phyloP scores from a whole-genome alignment of 345 rosid species.

The Linum tenue region DNA sequence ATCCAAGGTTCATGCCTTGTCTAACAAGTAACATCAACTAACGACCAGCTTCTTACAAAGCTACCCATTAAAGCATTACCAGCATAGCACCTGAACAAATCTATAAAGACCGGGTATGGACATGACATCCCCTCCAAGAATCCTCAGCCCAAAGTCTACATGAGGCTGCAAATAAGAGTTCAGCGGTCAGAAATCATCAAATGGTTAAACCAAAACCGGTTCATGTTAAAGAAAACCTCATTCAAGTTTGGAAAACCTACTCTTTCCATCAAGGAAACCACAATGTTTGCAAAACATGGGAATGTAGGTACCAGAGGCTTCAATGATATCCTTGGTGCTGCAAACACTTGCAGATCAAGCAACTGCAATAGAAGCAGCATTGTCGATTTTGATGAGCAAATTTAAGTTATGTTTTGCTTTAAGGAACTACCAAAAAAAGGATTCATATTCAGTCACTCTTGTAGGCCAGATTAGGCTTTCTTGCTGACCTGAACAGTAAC shows the following conservation, averaged over 20 bases:
- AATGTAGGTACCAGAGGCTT: slow-evolving; percentile 71
- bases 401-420: background rate
- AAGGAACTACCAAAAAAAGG: background rate
- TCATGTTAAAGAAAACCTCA: background rate
- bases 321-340: slow-evolving; percentile 44
- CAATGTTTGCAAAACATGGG: slow-evolving; percentile 58
- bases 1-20: background rate
- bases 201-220: too few relatives aligned
- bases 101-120: slow-evolving; percentile 71
- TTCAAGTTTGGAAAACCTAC: slow-evolving; percentile 18
- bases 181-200: slow-evolving; percentile 1
- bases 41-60: background rate
- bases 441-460: background rate
- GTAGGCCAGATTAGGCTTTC: background rate
- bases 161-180: slow-evolving; percentile 42
- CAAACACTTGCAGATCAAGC: slow-evolving; percentile 51
- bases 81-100: slow-evolving; percentile 69
- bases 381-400: slow-evolving; percentile 9
- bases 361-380: slow-evolving; percentile 32
- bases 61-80: slow-evolving; percentile 33
- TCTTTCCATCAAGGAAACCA: slow-evolving; percentile 59
- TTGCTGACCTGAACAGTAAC: slow-evolving; percentile 56
- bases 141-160: slow-evolving; percentile 61
- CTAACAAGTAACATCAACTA: background rate
- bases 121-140: slow-evolving; percentile 78